Conservation (phyloP, 331 rosid genomes). For the Quercus lobata region DNA sequence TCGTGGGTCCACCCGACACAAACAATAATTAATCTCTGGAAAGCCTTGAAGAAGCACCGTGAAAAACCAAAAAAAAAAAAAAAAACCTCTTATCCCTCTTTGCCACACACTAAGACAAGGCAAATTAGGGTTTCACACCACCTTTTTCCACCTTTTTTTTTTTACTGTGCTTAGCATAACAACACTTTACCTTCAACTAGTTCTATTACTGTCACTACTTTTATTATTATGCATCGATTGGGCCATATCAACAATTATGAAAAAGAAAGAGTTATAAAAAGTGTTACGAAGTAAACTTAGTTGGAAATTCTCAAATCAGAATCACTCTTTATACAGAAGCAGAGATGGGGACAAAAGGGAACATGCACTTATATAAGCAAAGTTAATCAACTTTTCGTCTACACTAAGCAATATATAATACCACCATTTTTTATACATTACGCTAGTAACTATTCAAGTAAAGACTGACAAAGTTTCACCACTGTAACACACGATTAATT, state of each 20-base stretch:
- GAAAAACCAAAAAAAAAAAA: too few relatives aligned
- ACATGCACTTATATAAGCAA: slow-evolving; percentile 30
- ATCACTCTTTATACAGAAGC: neutral
- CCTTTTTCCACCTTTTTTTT: too few relatives aligned
- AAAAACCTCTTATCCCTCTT: neutral
- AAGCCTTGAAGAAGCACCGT: accelerated
- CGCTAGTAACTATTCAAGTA: slow-evolving; percentile 19
- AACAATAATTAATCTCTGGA: too few relatives aligned
- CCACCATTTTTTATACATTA: slow-evolving; percentile 37
- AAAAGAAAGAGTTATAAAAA: too few relatives aligned
- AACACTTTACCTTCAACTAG: too few relatives aligned
- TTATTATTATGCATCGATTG: too few relatives aligned
- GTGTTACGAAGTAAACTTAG: too few relatives aligned
- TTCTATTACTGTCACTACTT: too few relatives aligned
- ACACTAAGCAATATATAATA: slow-evolving; percentile 26
- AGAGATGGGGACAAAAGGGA: slow-evolving; percentile 2
- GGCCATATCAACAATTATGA: too few relatives aligned
- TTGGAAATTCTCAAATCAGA: neutral
- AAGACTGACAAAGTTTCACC: slow-evolving; percentile 35
- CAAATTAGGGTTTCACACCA: neutral
- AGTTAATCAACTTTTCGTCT: slow-evolving; percentile 36
- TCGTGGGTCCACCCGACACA: accelerated
- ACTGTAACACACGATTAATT: neutral
- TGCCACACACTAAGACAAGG: neutral
- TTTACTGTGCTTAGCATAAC: too few relatives aligned